These are phyloP conservation scores for Candida coquimbonensis DNA, from an alignment of 805 yeast species.

Conservation along the genomic window DNA sequence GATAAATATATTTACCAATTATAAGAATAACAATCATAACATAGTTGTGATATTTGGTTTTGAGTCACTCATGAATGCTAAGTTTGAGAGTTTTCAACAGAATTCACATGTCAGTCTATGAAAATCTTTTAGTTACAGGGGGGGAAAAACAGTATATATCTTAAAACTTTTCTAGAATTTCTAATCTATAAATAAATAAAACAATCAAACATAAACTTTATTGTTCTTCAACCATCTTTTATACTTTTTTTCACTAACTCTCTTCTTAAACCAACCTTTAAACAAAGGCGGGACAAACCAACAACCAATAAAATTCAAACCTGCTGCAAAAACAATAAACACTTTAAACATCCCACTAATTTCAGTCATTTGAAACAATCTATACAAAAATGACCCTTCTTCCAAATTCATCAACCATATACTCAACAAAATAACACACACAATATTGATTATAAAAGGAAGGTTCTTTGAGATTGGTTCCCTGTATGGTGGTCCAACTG, in stretches of 20 bases:
- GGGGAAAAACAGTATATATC: no score
- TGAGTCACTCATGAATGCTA: no score
- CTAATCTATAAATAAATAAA: no score
- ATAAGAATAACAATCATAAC: no score
- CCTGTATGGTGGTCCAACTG: slow-evolving; percentile 92
- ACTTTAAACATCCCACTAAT: slow-evolving; percentile 44
- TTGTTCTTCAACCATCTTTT: slow-evolving; percentile 24
- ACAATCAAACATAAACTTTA: slow-evolving; percentile 5
- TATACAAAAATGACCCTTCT: slow-evolving; percentile 49
- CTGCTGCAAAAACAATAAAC: slow-evolving; percentile 40
- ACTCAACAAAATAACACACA: slow-evolving; percentile 43
- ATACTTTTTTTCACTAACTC: slow-evolving; percentile 30
- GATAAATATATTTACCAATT: no score
- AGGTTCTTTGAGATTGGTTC: slow-evolving; percentile 58
- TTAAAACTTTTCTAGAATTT: no score
- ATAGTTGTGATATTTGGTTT: no score
- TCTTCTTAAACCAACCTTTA: slow-evolving; percentile 29
- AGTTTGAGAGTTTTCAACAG: no score
- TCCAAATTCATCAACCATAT: slow-evolving; percentile 46
- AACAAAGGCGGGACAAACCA: slow-evolving; percentile 27
- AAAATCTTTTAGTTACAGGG: no score
- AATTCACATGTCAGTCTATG: no score
- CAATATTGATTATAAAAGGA: slow-evolving; percentile 65
- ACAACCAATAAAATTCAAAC: slow-evolving; percentile 39
- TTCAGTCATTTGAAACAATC: slow-evolving; percentile 68